These are phyloP conservation scores for Dioscorea zingiberensis DNA, from an alignment of 106 monocot genomes.

Conservation along the genomic window DNA sequence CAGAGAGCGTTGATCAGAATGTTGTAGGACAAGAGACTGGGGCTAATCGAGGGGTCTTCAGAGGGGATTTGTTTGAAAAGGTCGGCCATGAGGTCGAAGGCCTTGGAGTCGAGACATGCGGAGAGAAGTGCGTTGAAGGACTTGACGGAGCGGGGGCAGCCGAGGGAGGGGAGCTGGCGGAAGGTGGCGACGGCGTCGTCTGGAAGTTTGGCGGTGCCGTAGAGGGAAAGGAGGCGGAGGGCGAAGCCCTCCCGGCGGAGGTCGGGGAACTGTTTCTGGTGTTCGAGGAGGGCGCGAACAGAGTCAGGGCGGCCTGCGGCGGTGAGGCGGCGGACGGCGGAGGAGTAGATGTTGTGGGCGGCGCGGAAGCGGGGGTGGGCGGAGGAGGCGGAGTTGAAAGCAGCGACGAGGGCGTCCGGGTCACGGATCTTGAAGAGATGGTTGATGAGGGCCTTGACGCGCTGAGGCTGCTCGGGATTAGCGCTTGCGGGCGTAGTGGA, in stretches of 20 bases:
- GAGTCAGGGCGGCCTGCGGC: slow-evolving; percentile 25
- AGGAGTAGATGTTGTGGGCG: slow-evolving; percentile 28
- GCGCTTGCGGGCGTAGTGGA: neutral
- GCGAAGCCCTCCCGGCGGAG: slow-evolving; percentile 52
- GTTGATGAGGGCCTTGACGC: slow-evolving; percentile 15
- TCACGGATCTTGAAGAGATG: slow-evolving; percentile 30
- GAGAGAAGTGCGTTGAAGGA: slow-evolving; percentile 51
- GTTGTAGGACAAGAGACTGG: slow-evolving; percentile 28
- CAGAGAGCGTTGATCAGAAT: slow-evolving; percentile 25
- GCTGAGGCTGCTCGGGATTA: neutral
- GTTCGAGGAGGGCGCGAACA: slow-evolving; percentile 5
- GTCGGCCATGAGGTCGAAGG: slow-evolving; percentile 2
- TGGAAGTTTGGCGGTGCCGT: slow-evolving; percentile 30
- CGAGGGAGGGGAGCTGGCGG: slow-evolving; percentile 25
- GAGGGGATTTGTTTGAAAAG: slow-evolving; percentile 10
- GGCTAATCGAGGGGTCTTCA: slow-evolving; percentile 18
- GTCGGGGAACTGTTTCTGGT: neutral
- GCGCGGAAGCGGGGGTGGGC: slow-evolving; percentile 30
- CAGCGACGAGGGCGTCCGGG: slow-evolving; percentile 31
- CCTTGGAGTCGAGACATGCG: slow-evolving; percentile 12
- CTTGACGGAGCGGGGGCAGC: slow-evolving; percentile 12
- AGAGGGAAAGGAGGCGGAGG: slow-evolving; percentile 52
- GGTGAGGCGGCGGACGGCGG: slow-evolving; percentile 42
- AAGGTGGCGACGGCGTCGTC: slow-evolving; percentile 34
- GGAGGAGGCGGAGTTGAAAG: slow-evolving; percentile 23